These are phyloP conservation scores for Vicia faba DNA, from an alignment of 306 rosid species.

Conservation along the genomic window DNA sequence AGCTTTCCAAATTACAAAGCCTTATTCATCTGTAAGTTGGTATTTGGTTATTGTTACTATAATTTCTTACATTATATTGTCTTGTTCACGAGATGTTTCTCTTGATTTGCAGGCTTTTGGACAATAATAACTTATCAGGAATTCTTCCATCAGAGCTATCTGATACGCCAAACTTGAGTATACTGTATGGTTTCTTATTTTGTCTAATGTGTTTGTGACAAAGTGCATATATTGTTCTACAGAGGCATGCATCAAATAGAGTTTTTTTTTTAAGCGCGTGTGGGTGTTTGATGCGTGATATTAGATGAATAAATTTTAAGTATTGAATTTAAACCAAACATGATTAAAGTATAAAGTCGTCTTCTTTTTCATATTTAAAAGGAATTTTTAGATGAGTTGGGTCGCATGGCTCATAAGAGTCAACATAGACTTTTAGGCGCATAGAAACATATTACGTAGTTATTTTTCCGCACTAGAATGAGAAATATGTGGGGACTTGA, in stretches of 20 bases:
- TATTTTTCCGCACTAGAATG: no score
- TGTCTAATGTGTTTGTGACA: neutral
- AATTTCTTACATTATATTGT: neutral
- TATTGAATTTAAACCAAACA: no score
- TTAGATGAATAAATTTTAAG: no score
- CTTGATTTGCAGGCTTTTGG: slow-evolving; percentile 78
- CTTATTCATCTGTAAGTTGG: slow-evolving; percentile 84
- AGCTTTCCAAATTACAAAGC: slow-evolving; percentile 56
- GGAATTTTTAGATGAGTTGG: no score
- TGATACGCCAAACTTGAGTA: slow-evolving; percentile 49
- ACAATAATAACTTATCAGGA: slow-evolving; percentile 89
- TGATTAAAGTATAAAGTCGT: no score
- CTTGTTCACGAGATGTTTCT: slow-evolving; percentile 35
- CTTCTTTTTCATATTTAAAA: no score
- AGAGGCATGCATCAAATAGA: neutral
- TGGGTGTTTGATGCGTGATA: no score
- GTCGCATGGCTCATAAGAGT: no score
- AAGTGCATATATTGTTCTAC: neutral
- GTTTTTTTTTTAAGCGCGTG: no score
- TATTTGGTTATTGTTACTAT: neutral
- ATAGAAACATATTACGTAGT: no score
- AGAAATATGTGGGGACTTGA: no score
- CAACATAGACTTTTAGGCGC: no score
- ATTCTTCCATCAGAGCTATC: slow-evolving; percentile 66
- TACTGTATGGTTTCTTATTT: slow-evolving; percentile 50